phyloP scores from a whole-genome alignment of 129 eudicot genomes.

The Dittrichia graveolens region DNA sequence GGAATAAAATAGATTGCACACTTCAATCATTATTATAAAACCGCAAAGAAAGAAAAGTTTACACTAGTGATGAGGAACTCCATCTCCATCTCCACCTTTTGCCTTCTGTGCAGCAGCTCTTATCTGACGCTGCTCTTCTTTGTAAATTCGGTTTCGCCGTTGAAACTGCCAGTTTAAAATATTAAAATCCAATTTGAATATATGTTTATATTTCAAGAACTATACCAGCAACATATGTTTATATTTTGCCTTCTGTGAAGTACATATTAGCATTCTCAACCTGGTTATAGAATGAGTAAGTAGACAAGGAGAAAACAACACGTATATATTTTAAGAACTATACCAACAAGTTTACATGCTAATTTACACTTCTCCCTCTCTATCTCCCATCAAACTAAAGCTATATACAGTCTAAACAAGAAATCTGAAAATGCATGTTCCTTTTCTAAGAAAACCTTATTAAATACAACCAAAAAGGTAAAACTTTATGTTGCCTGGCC shows the following conservation, averaged over 20 bases:
- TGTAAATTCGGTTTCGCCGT: slow-evolving; percentile 86
- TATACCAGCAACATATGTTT: too few relatives aligned
- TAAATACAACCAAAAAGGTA: background rate
- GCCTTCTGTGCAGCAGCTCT: slow-evolving; percentile 87
- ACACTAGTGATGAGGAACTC: slow-evolving; percentile 56
- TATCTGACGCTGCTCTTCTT: slow-evolving; percentile 94
- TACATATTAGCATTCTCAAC: background rate
- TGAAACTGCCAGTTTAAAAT: slow-evolving; percentile 66
- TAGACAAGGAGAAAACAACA: background rate
- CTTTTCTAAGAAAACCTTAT: background rate
- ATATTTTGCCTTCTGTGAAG: too few relatives aligned
- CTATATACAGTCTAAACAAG: background rate
- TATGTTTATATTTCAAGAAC: too few relatives aligned
- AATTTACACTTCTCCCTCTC: background rate
- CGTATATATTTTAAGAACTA: background rate
- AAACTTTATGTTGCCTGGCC: too few relatives aligned
- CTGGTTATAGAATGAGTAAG: background rate
- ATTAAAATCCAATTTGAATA: slow-evolving; percentile 2
- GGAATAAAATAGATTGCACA: slow-evolving; percentile 39
- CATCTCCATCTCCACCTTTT: slow-evolving; percentile 60
- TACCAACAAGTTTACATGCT: background rate
- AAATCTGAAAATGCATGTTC: background rate
- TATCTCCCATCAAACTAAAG: too few relatives aligned
- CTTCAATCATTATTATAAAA: slow-evolving; percentile 48
- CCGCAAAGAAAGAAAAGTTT: slow-evolving; percentile 24